These are phyloP conservation scores for Fusarium sp. DNA, from an alignment of 2,329 filamentous ascomycete species.

Conservation along the genomic window DNA sequence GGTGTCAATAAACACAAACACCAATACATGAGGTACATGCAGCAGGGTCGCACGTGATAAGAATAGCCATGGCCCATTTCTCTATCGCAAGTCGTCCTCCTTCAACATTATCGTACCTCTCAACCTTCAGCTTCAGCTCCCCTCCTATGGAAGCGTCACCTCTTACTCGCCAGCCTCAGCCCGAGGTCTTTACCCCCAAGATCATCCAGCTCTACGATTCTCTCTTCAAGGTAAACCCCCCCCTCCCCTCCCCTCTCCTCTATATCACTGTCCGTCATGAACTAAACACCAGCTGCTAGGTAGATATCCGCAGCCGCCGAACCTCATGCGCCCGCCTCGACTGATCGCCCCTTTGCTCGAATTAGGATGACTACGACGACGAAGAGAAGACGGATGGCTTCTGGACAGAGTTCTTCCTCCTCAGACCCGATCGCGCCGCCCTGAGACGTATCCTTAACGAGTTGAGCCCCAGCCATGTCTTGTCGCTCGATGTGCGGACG, in stretches of 20 bases:
- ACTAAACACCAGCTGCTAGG: constrained; percentile 38
- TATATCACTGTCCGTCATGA: not conserved
- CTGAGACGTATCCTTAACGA: constrained; percentile 75
- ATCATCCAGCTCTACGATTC: constrained; percentile 89
- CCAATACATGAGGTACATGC: not conserved
- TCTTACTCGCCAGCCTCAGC: constrained; percentile 89
- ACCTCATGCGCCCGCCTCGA: constrained; percentile 35
- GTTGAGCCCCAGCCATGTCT: constrained; percentile 77
- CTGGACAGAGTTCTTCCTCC: constrained; percentile 94
- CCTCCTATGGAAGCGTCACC: constrained; percentile 84
- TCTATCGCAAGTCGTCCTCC: constrained; percentile 31
- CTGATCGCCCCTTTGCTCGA: constrained; percentile 40
- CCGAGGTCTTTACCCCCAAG: constrained; percentile 92
- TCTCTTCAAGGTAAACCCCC: constrained; percentile 76
- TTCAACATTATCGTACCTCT: constrained; percentile 15
- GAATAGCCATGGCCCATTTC: constrained; percentile 14
- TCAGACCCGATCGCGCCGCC: constrained; percentile 78
- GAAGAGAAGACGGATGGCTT: constrained; percentile 85
- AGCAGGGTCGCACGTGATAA: constrained; percentile 26
- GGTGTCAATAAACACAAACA: constrained; percentile 7
- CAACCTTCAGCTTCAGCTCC: constrained; percentile 19
- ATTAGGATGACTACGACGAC: constrained; percentile 70
- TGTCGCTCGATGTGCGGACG: constrained; percentile 80
- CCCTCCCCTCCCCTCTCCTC: too few species aligned
- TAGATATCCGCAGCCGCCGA: constrained; percentile 36